These are phyloP conservation scores for Lactuca sativa DNA, from an alignment of 129 eudicot genomes.

Conservation along the genomic window DNA sequence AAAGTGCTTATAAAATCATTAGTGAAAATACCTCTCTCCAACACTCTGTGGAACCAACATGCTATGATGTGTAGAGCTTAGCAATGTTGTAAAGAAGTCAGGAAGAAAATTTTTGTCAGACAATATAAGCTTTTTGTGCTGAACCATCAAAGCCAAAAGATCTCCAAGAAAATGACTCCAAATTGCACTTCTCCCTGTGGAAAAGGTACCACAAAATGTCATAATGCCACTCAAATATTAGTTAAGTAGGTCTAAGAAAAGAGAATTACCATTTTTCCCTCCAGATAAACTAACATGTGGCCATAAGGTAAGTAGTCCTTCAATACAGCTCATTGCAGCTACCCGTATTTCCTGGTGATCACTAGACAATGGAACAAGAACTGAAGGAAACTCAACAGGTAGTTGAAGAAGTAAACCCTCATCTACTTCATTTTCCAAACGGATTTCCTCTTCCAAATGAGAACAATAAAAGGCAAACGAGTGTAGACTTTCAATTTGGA, in stretches of 20 bases:
- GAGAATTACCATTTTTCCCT: constrained; percentile 52
- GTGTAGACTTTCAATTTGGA: constrained; percentile 72
- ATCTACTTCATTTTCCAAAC: constrained; percentile 25
- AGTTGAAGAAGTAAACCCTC: constrained; percentile 53
- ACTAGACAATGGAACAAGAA: constrained; percentile 71
- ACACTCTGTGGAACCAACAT: constrained; percentile 65
- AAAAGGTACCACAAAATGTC: neutral
- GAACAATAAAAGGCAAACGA: constrained; percentile 52
- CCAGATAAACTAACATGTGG: constrained; percentile 44
- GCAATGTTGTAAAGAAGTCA: constrained; percentile 61
- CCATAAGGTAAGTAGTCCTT: constrained; percentile 55
- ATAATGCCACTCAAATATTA: neutral
- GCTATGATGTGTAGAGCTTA: constrained; percentile 50
- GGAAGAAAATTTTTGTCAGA: constrained; percentile 66
- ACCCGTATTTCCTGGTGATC: constrained; percentile 57
- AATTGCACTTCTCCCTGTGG: constrained; percentile 56
- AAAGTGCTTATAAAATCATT: neutral
- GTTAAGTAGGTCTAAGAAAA: neutral
- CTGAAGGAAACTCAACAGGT: constrained; percentile 58
- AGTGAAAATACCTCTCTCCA: constrained; percentile 56
- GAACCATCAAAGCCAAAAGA: constrained; percentile 61
- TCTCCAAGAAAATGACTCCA: constrained; percentile 65
- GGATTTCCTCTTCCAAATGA: constrained; percentile 50
- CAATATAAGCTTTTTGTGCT: constrained; percentile 68
- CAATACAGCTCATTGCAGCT: constrained; percentile 82